Base-by-base conservation (phyloP, 306 rosid genomes). In the Begonia peltatifolia region DNA sequence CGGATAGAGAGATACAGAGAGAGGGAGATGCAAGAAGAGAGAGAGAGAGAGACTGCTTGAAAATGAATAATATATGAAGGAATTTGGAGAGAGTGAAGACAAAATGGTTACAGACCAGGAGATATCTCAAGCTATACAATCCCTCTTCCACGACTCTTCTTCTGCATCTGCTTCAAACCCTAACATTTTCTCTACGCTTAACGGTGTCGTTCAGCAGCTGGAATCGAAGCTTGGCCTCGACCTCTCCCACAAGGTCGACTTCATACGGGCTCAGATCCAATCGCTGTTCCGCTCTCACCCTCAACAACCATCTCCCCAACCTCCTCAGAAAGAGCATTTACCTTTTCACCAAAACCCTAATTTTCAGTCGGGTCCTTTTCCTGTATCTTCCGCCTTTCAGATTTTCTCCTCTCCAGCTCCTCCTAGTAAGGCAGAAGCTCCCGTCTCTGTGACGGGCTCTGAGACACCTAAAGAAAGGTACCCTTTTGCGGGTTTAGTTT, bases 61-160 rank as follows among this genome's bases (percentile, higher is more conserved):
- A 18, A 43, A 20, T 46, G 17, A 46, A 43, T 44, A 60, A 63
- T 20, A 51, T 54, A 47, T 53, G 69, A 58, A 60, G 53, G 63
- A 59, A 59, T 35, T 35, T 35, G 36, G 65, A 67, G 52, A 64
- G 53, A 52, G 66, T 50, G 46, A 44, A 10, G 52, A 59, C 18
- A 47, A 42, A 58, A 82, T 82, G 92, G 87, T 75, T 20, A 66
- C 83, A 57, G 93, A 86, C 57, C 78, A 77, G 63, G 83, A 86
- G 64, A 76, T 86, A 53, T 72, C 86, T 14, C 75, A 69, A 72
- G 93, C 83, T 36, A 41, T 86, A 41, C 59, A 67, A 53, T 63
- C 79, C 42, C 68, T 82, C 43, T 56, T 86, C 56, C 68, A 68
- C 42, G 78, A 75, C 49, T 50, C 38, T 30, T 30, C 38, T 30